Percentiles rank a stretch among this genome's conserved stretches.
Evolutionary conservation across 176 grass and related monocot genomes (phyloP).

Genomic region (Carex myosuroides): DNA sequence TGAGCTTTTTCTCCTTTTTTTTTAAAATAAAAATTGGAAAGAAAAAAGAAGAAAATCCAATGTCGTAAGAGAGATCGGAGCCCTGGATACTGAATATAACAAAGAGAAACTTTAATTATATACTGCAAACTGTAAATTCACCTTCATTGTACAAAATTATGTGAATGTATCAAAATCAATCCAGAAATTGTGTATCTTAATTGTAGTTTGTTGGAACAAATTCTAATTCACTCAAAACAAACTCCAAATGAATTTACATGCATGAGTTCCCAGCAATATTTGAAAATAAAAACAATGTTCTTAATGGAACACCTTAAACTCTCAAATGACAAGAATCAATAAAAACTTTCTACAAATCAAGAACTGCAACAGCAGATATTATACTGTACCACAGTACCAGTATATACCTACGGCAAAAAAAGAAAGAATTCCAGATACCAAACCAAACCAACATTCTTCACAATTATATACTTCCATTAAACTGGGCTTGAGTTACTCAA

Average conservation of each 20-base stretch:
- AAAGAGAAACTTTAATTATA: neutral
- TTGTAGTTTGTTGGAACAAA: neutral
- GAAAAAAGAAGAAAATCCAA: neutral
- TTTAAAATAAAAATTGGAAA: neutral
- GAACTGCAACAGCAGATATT: neutral
- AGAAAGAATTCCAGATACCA: neutral
- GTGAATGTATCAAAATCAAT: neutral
- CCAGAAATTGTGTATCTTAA: neutral
- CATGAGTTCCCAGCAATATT: neutral
- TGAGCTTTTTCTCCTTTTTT: neutral
- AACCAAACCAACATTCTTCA: neutral
- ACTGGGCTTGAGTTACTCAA: neutral
- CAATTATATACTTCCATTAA: neutral
- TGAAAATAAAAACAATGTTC: neutral
- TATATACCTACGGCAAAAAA: neutral
- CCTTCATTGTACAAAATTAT: neutral
- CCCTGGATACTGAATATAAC: neutral
- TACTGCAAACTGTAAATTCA: neutral
- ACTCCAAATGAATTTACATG: neutral
- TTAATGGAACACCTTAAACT: neutral
- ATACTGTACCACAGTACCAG: slow-evolving; percentile 5
- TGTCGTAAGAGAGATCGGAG: neutral
- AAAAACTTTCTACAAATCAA: neutral
- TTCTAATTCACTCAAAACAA: neutral
- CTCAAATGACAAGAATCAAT: neutral